Percentiles rank a stretch among this genome's conserved stretches.
phyloP scores from a whole-genome alignment of 352 stramenopile species.

The Pseudoperonospora humuli region DNA sequence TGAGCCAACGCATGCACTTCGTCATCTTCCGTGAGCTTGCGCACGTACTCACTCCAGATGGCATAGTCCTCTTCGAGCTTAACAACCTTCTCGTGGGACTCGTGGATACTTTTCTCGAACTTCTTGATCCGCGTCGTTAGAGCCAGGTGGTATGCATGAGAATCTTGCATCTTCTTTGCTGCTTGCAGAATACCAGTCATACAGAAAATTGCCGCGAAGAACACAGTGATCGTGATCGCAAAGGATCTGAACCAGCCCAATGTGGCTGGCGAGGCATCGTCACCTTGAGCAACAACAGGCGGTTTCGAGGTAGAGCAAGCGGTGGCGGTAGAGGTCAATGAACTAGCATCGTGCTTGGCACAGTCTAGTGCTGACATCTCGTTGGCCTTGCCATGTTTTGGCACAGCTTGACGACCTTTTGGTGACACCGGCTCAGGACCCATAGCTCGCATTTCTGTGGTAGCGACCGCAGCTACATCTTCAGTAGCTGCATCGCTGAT shows the following conservation, averaged over 20 bases:
- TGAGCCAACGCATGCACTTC: constrained; percentile 50
- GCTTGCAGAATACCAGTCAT: constrained; percentile 42
- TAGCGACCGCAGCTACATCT: neutral
- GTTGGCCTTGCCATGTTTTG: constrained; percentile 1
- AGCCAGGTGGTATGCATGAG: constrained; percentile 55
- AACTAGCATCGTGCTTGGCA: neutral
- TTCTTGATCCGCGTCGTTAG: constrained; percentile 43
- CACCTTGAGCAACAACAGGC: neutral
- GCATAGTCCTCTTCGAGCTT: constrained; percentile 65
- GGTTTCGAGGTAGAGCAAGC: neutral
- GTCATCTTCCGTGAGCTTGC: constrained; percentile 58
- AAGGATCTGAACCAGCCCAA: constrained; percentile 19
- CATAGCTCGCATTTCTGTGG: neutral
- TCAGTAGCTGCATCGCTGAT: neutral
- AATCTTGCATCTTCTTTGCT: constrained; percentile 40
- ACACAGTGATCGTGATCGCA: constrained; percentile 28
- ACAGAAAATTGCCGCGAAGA: constrained; percentile 43
- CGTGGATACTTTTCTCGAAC: constrained; percentile 57
- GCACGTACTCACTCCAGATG: constrained; percentile 69
- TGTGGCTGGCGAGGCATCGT: constrained; percentile 1
- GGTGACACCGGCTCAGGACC: neutral
- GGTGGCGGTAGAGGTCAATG: neutral
- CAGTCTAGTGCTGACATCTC: neutral
- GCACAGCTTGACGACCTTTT: neutral
- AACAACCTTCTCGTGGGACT: constrained; percentile 55